These are phyloP conservation scores for Yamadazyma triangularis DNA, from an alignment of 1,139 yeast species.

Conservation along the genomic window DNA sequence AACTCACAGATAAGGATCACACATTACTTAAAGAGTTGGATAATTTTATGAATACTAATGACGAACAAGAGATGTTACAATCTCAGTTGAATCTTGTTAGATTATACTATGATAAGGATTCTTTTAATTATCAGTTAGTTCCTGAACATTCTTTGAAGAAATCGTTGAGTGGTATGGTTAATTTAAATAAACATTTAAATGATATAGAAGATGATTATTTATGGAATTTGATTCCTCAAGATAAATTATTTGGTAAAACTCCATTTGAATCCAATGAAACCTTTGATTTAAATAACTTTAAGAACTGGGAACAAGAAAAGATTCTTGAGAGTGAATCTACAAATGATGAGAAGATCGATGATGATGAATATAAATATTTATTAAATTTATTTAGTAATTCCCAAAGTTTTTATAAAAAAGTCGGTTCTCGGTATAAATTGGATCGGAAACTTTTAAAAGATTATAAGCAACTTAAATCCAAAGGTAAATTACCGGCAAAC, in stretches of 20 bases:
- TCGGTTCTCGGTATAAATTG: conserved; percentile 26
- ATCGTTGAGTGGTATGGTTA: conserved; percentile 39
- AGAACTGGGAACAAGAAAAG: conserved; percentile 30
- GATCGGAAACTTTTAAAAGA: conserved; percentile 26
- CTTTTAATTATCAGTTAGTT: conserved; percentile 20
- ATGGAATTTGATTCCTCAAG: conserved; percentile 37
- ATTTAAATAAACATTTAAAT: conserved; percentile 30
- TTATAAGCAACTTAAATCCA: conserved; percentile 18
- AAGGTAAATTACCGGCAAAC: conserved; percentile 10
- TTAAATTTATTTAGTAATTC: conserved; percentile 10
- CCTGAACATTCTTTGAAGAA: conserved; percentile 39
- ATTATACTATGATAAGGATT: conserved; percentile 25
- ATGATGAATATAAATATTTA: conserved; percentile 11
- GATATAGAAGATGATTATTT: conserved; percentile 39
- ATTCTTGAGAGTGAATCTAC: conserved; percentile 11
- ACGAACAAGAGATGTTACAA: conserved; percentile 21
- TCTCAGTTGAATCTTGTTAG: conserved; percentile 24
- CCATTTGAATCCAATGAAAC: conserved; percentile 29
- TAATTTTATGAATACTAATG: conserved; percentile 20
- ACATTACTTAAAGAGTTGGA: conserved; percentile 25
- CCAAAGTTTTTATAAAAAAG: conserved; percentile 13
- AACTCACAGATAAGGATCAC: conserved; percentile 22
- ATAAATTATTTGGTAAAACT: conserved; percentile 31
- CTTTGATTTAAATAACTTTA: conserved; percentile 27
- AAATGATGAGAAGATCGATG: conserved; percentile 10